phyloP scores from a whole-genome alignment of 2,329 filamentous ascomycete species.

The Colletotrichum caudatum region DNA sequence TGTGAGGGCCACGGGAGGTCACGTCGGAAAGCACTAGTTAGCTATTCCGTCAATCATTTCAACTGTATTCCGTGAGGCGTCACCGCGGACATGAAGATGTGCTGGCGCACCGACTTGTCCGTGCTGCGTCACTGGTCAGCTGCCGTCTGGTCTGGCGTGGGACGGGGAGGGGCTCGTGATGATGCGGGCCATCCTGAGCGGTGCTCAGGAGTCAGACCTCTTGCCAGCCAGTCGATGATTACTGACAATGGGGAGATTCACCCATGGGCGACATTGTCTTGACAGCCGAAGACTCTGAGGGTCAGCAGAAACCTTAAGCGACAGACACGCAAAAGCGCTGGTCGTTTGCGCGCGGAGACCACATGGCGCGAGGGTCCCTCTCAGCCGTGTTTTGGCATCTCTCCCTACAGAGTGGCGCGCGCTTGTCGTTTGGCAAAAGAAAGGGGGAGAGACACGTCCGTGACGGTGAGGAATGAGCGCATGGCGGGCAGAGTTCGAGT shows the following conservation, averaged over 20 bases:
- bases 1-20: not conserved
- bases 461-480: not conserved
- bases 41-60: not conserved
- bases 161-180: not conserved
- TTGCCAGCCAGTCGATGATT: not conserved
- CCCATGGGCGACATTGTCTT: not conserved
- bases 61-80: not conserved
- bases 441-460: not conserved
- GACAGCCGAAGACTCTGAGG: not conserved
- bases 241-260: not conserved
- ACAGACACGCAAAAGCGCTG: not conserved
- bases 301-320: not conserved
- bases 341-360: not conserved
- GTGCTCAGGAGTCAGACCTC: conserved; percentile 9
- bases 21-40: not conserved
- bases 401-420: conserved; percentile 4
- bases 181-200: not conserved
- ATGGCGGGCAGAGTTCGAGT: not conserved
- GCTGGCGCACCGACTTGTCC: conserved; percentile 5
- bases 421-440: not conserved
- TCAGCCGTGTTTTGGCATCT: not conserved
- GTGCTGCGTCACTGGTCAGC: conserved; percentile 7
- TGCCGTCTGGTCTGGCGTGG: conserved; percentile 8
- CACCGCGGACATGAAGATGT: not conserved
- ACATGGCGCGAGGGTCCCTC: conserved; percentile 7